Base-by-base conservation (phyloP, 1,284 basidiomycete species). In the Phylloboletellus chloephorus region DNA sequence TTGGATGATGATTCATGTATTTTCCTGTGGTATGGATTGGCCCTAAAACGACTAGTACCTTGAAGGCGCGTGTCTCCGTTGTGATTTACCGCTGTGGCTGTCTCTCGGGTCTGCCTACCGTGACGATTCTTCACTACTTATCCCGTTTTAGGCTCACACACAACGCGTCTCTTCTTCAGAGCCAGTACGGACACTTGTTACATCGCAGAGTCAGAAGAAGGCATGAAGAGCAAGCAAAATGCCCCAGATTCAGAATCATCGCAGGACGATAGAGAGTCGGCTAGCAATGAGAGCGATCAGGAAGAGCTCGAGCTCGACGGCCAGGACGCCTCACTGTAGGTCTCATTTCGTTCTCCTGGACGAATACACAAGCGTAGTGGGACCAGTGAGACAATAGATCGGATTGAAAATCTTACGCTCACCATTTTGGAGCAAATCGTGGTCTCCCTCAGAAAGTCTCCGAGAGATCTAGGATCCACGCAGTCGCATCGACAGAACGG, bases 381-480 rank as follows among this genome's bases (percentile, higher is more conserved):
- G 17, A 39, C 15, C 31, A 59, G 49, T 28, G 56, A 61, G 33
- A 39, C 57, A 7, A 48, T 60, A 28, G 37, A 50, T 39, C 46
- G 43, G n/a, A 67, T 82, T 3, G 81, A 84, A 60, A 63, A 64
- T 11, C 60, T 82, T 36, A 66, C 74, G 0, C 49, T 77, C 16
- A 67, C 68, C 17, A 73, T 84, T 36, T 59, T 83, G 22, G 64
- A 61, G 13, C 78, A 82, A 53, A 65, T 83, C 7, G 63, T 61
- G 2, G 34, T 43, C 1, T 56, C 58, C 7, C 44, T 57, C 31
- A 44, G 48, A 30, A 46, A 43, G 19, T 36, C 46, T 13, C 25
- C 22, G 28, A 26, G 33, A 16, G 29, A 17, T 8, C 33, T 2
- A 15, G 16, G 23, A 16, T 26, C 39, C 9, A 25, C 42, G 0